Evolutionary conservation across 495 filamentous ascomycete species (phyloP), one percentile per base, ranked within the genome.

Genomic region (Aspergillus avenaceus): DNA sequence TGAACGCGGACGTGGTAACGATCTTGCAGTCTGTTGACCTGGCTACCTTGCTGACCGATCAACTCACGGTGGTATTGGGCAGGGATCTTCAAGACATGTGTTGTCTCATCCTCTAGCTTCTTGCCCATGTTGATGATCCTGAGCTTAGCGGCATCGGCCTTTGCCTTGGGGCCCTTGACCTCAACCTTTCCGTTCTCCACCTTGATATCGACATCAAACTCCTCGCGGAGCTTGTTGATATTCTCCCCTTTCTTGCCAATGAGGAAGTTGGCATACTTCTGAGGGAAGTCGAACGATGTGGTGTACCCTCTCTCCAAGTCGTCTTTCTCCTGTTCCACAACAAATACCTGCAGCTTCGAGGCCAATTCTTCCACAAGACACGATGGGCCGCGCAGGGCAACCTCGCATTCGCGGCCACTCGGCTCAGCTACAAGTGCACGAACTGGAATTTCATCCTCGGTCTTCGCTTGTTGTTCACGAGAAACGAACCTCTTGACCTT

Each of bases 121-220:
- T 86, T 89, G 37, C 76, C 86, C 55, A 93, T 67, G 45, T 81
- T 77, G 45, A 83, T 66, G 61, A 97, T 95, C 53, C 91, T 82
- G 22, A 80, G 59, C 63, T 84, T 91, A 53, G 88, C 87, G 22
- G 83, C 85, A 62, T 96, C 90, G 7, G 90, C 89, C 73, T 95
- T 87, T 19, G 80, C 82, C 66, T 82, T 78, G 11, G 84, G 84
- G n/a, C 84, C 84, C 64, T 85, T 85, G 59, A 87, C 74, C 53
- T 84, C 82, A 26, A 86, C 81, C 67, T 82, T 84, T 55, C 84
- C 84, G 41, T 85, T 81, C 50, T 82, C 76, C 27, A 97, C 82
- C 62, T 95, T 88, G 57, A 99, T 97, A 37, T 97, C 93, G 26
- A 99, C 95, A 63, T 97, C 95, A 57, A 95, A 95, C 63, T 93